Evolutionary conservation across 805 yeast genomes (phyloP).

Genomic region (Zygosaccharomyces bailii): DNA sequence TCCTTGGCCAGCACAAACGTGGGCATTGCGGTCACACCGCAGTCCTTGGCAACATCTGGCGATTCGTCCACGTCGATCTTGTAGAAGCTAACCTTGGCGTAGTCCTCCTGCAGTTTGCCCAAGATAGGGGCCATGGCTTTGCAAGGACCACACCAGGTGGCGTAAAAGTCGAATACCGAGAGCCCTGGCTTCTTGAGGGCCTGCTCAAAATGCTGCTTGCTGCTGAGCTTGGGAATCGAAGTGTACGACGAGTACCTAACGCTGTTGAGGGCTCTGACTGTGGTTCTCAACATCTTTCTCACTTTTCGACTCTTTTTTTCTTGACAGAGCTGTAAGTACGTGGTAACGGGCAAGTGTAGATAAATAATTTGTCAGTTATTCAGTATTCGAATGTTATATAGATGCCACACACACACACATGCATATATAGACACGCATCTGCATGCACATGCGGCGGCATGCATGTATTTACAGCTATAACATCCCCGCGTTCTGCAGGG

Average conservation of each 20-base stretch:
- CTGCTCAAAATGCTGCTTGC: constrained; percentile 38
- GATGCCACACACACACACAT: too few relatives aligned
- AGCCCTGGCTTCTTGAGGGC: constrained; percentile 32
- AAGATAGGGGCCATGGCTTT: constrained; percentile 63
- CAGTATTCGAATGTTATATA: too few relatives aligned
- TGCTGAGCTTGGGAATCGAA: constrained; percentile 36
- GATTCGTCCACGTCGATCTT: constrained; percentile 70
- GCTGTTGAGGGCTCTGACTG: constrained; percentile 6
- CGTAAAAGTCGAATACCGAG: constrained; percentile 61
- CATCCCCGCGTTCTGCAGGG: constrained; percentile 22
- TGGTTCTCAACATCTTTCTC: constrained; percentile 10
- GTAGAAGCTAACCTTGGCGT: constrained; percentile 51
- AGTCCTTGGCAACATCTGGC: constrained; percentile 55
- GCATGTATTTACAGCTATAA: constrained; percentile 15
- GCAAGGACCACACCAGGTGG: constrained; percentile 80
- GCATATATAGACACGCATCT: too few relatives aligned
- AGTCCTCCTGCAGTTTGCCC: constrained; percentile 39
- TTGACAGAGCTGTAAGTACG: not conserved
- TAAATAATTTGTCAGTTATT: not conserved
- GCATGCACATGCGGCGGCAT: too few relatives aligned
- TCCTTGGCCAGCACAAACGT: constrained; percentile 62
- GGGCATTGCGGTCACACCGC: constrained; percentile 72
- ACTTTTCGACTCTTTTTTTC: not conserved
- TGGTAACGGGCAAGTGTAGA: not conserved
- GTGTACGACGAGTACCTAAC: constrained; percentile 13